These are phyloP conservation scores for Pythium folliculosum DNA, from an alignment of 352 stramenopile species.

Conservation along the genomic window DNA sequence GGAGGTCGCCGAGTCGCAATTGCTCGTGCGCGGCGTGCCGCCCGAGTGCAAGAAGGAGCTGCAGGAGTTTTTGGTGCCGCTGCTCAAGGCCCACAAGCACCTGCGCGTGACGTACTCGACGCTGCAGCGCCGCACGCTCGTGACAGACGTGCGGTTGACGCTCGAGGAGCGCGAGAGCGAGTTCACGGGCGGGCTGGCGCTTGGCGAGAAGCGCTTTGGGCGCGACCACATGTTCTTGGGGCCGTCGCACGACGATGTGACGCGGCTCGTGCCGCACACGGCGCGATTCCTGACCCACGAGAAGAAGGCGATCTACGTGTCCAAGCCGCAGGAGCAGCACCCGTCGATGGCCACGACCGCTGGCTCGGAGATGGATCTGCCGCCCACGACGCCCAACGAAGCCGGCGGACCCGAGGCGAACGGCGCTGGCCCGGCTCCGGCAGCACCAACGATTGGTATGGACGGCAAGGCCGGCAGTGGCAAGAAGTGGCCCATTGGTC, in stretches of 20 bases:
- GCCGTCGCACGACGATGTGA: conserved; percentile 60
- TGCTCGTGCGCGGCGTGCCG: conserved; percentile 62
- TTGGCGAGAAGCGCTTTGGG: conserved; percentile 65
- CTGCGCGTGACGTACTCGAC: conserved; percentile 70
- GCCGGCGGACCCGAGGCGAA: neutral
- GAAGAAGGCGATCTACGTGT: conserved; percentile 75
- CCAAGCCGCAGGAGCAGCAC: conserved; percentile 48
- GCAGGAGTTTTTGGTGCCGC: conserved; percentile 58
- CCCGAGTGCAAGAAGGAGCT: conserved; percentile 59
- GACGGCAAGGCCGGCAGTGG: conserved; percentile 15
- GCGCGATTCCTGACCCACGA: conserved; percentile 47
- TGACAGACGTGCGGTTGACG: conserved; percentile 77
- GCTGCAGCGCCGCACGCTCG: conserved; percentile 69
- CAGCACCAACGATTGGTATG: neutral
- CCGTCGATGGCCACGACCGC: conserved; percentile 5
- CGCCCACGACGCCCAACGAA: conserved; percentile 10
- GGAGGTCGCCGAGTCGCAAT: conserved; percentile 61
- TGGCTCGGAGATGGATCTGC: conserved; percentile 27
- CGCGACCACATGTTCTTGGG: conserved; percentile 72
- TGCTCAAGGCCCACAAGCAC: conserved; percentile 72
- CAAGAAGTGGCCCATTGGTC: conserved; percentile 55
- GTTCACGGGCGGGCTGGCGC: conserved; percentile 51
- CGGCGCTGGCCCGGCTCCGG: neutral
- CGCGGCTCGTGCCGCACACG: conserved; percentile 72
- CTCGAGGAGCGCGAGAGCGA: conserved; percentile 73